Conservation (phyloP, 371 early-diverging fungal species). For the Smittium culicis region DNA sequence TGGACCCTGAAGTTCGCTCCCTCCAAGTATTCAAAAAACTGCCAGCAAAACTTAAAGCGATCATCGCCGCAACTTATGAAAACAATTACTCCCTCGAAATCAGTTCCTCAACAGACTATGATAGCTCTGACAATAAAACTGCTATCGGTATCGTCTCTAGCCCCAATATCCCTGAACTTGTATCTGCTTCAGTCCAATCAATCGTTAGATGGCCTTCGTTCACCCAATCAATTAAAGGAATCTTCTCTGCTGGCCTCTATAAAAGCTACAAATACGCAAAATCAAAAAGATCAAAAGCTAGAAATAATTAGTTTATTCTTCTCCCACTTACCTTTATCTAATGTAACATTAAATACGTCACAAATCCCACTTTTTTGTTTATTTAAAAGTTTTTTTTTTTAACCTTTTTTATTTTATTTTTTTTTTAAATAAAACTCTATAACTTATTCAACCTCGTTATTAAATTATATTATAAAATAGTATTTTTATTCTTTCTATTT, state of each 20-base stretch:
- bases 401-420: too few relatives aligned
- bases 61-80: slow-evolving; percentile 24
- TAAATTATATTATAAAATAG: too few relatives aligned
- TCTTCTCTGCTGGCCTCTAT: slow-evolving; percentile 71
- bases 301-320: not conserved
- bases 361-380: too few relatives aligned
- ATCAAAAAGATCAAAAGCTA: slow-evolving; percentile 15
- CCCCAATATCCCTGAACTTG: slow-evolving; percentile 28
- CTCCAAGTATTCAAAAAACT: slow-evolving; percentile 49
- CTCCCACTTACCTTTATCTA: too few relatives aligned
- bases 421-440: too few relatives aligned
- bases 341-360: too few relatives aligned
- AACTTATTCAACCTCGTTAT: too few relatives aligned
- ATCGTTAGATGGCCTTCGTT: slow-evolving; percentile 65
- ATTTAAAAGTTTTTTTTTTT: too few relatives aligned
- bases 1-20: slow-evolving; percentile 40
- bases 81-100: slow-evolving; percentile 29
- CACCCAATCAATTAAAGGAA: slow-evolving; percentile 81
- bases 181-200: slow-evolving; percentile 32
- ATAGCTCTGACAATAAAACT: slow-evolving; percentile 12
- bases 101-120: slow-evolving; percentile 28
- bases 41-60: slow-evolving; percentile 45
- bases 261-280: slow-evolving; percentile 55
- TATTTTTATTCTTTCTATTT: too few relatives aligned
- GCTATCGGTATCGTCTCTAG: slow-evolving; percentile 30